These are phyloP conservation scores for Pestalotiopsis fici DNA, from an alignment of 2,329 filamentous ascomycete genomes.

Conservation along the genomic window DNA sequence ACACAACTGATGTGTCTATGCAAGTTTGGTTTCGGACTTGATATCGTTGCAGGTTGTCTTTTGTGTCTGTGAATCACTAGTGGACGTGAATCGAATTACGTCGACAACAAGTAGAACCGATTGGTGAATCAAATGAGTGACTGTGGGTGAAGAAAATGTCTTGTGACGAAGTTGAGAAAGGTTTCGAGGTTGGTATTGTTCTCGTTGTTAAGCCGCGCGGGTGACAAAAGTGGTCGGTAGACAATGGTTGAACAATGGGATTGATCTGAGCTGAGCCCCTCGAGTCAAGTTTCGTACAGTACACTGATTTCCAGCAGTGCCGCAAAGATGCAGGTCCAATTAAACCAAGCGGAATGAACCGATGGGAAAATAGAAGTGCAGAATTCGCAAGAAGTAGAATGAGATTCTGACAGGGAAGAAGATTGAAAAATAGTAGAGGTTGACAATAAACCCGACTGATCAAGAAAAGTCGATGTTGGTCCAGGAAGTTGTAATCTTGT, in stretches of 20 bases:
- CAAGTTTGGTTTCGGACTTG: background rate
- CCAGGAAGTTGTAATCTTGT: background rate
- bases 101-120: background rate
- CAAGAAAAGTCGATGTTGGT: background rate
- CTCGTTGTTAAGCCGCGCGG: background rate
- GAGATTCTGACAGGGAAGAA: background rate
- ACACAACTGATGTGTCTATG: no score
- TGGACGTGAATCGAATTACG: background rate
- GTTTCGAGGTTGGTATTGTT: background rate
- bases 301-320: slow-evolving; percentile 9
- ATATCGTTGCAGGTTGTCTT: background rate
- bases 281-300: background rate
- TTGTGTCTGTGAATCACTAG: background rate
- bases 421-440: background rate
- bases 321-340: background rate
- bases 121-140: slow-evolving; percentile 10
- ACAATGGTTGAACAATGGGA: slow-evolving; percentile 2
- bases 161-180: background rate
- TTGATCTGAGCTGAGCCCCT: background rate
- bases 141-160: background rate
- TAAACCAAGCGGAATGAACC: background rate
- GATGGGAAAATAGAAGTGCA: background rate
- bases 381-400: background rate
- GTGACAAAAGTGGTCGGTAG: background rate
- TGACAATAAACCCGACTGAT: background rate